phyloP scores from a whole-genome alignment of 805 yeast genomes.

The Kodamaea sagamina region DNA sequence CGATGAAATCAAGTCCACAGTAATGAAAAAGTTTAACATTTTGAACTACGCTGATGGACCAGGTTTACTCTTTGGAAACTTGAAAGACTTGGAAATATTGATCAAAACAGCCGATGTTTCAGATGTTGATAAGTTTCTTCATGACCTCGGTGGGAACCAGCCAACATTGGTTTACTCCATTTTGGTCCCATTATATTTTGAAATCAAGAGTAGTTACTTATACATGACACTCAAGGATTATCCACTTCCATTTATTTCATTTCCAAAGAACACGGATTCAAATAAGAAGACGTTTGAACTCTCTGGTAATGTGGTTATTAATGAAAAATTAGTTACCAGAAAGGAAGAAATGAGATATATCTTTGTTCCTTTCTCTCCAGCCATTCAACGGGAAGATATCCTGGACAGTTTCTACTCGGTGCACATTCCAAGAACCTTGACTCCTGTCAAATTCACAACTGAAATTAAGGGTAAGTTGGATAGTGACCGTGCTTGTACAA shows the following conservation, averaged over 20 bases:
- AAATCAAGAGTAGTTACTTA: slow-evolving; percentile 45
- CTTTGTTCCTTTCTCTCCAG: slow-evolving; percentile 61
- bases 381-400: slow-evolving; percentile 32
- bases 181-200: slow-evolving; percentile 50
- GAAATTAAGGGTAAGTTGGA: slow-evolving; percentile 49
- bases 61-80: slow-evolving; percentile 30
- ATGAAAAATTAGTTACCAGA: slow-evolving; percentile 52
- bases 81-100: slow-evolving; percentile 33
- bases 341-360: slow-evolving; percentile 48
- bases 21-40: slow-evolving; percentile 37
- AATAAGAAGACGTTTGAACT: slow-evolving; percentile 30
- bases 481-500: slow-evolving; percentile 49
- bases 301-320: slow-evolving; percentile 53
- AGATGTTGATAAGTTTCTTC: slow-evolving; percentile 41
- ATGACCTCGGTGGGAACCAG: slow-evolving; percentile 45
- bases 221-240: slow-evolving; percentile 54
- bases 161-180: slow-evolving; percentile 59
- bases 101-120: slow-evolving; percentile 29
- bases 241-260: slow-evolving; percentile 57
- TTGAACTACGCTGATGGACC: slow-evolving; percentile 38
- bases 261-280: slow-evolving; percentile 38
- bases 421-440: slow-evolving; percentile 60
- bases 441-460: slow-evolving; percentile 58
- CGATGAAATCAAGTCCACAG: slow-evolving; percentile 31
- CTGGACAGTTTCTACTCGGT: slow-evolving; percentile 57